Conservation (phyloP, 257 asterid species). For the Solanum paucissectum region DNA sequence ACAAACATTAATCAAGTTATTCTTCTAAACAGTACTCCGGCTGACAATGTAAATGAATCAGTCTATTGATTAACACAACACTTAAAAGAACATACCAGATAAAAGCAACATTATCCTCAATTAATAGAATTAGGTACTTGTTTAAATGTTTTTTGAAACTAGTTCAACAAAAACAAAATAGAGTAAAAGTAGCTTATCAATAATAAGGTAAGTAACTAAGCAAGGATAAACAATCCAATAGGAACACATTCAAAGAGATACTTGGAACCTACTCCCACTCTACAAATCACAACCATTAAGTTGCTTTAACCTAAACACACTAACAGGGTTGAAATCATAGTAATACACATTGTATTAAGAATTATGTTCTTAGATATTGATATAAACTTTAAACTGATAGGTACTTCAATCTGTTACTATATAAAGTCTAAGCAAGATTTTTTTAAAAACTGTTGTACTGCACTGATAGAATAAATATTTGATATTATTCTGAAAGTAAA, state of each 20-base stretch:
- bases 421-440: not conserved
- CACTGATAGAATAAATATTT: not conserved
- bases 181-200: not conserved
- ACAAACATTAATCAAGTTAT: not conserved
- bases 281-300: not conserved
- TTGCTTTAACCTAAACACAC: not conserved
- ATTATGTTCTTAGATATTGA: not conserved
- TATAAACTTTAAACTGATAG: not conserved
- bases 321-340: not conserved
- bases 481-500: not conserved
- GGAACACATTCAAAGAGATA: not conserved
- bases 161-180: not conserved
- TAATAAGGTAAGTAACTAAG: not conserved
- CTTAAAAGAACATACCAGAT: not conserved
- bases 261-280: not conserved
- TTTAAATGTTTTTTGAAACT: not conserved
- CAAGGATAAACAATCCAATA: not conserved
- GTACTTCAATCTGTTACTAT: not conserved
- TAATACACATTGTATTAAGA: not conserved
- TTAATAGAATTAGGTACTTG: not conserved
- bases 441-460: not conserved
- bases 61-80: not conserved
- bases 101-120: not conserved
- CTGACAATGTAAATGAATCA: not conserved
- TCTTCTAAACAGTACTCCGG: not conserved